phyloP scores from a whole-genome alignment of 1,284 basidiomycete genomes.

The Rhodotorula sp. region DNA sequence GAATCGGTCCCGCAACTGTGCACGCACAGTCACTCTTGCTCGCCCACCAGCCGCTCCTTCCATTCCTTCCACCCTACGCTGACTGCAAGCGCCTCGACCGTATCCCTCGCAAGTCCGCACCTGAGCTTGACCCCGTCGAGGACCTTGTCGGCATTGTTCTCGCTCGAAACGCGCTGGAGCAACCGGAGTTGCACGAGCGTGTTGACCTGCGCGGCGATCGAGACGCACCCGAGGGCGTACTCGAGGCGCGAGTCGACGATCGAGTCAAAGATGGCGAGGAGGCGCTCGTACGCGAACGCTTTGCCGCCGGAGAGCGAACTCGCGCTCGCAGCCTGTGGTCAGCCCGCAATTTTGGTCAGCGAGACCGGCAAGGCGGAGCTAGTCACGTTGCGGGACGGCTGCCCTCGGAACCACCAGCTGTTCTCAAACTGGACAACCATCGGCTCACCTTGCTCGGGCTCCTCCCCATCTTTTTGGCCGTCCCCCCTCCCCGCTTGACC shows the following conservation, averaged over 20 bases:
- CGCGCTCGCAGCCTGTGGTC: constrained; percentile 4
- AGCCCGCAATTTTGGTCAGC: not conserved
- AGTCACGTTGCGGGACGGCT: not conserved
- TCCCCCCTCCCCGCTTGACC: constrained; percentile 1
- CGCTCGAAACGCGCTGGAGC: constrained; percentile 24
- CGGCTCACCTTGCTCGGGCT: constrained; percentile 24
- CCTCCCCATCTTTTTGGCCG: not conserved
- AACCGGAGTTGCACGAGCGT: constrained; percentile 33
- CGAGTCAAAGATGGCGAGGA: constrained; percentile 38
- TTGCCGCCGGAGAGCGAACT: constrained; percentile 33
- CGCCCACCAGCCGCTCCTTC: constrained; percentile 25
- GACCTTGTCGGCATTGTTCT: constrained; percentile 26
- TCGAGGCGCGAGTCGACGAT: constrained; percentile 26
- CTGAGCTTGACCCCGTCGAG: constrained; percentile 39
- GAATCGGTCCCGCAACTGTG: no score
- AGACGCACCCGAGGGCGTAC: constrained; percentile 8
- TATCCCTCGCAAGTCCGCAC: constrained; percentile 28
- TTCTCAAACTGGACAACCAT: not conserved
- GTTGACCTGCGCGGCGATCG: constrained; percentile 27
- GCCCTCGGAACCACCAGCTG: not conserved
- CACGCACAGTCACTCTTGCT: not conserved
- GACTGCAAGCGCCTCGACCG: constrained; percentile 28
- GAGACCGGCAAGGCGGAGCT: not conserved
- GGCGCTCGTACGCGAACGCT: constrained; percentile 35
- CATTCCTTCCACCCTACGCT: constrained; percentile 35